A percentile compares a stretch with the other conserved stretches of the same genome.
Conservation (phyloP, 2,329 filamentous ascomycete genomes). For the Seiridium cupressi region DNA sequence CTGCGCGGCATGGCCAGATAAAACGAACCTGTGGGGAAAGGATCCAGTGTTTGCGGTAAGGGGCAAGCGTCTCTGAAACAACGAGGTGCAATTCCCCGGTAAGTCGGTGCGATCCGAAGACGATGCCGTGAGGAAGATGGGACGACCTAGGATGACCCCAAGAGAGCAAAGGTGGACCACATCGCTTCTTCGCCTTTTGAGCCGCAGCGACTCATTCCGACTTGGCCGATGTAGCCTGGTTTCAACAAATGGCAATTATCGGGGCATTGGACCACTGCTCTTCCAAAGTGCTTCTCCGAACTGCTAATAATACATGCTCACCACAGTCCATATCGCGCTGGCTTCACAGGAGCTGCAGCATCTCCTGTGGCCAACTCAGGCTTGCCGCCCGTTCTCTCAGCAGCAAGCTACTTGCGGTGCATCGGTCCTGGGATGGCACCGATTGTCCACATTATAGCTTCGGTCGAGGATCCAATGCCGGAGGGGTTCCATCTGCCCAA, state of each 20-base stretch:
- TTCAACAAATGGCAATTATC: no score
- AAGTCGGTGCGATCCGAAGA: neutral
- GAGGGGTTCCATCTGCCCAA: neutral
- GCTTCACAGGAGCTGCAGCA: neutral
- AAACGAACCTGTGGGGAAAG: neutral
- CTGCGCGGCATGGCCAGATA: neutral
- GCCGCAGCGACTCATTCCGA: neutral
- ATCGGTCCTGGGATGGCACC: neutral
- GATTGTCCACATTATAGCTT: neutral
- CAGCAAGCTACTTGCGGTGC: no score
- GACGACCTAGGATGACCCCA: neutral
- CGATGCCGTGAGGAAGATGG: neutral
- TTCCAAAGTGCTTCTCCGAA: neutral
- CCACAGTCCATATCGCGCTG: neutral
- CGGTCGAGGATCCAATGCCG: neutral
- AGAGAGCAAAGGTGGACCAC: neutral
- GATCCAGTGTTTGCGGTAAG: neutral
- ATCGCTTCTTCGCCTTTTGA: neutral
- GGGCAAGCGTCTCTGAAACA: constrained; percentile 1
- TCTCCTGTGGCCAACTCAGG: no score
- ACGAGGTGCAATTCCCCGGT: neutral
- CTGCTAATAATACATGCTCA: neutral
- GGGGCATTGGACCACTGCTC: neutral
- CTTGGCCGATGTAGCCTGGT: no score
- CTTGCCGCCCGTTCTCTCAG: no score